These are phyloP conservation scores for Avena sativa DNA, from an alignment of 176 grass and related monocot species.

Conservation along the genomic window DNA sequence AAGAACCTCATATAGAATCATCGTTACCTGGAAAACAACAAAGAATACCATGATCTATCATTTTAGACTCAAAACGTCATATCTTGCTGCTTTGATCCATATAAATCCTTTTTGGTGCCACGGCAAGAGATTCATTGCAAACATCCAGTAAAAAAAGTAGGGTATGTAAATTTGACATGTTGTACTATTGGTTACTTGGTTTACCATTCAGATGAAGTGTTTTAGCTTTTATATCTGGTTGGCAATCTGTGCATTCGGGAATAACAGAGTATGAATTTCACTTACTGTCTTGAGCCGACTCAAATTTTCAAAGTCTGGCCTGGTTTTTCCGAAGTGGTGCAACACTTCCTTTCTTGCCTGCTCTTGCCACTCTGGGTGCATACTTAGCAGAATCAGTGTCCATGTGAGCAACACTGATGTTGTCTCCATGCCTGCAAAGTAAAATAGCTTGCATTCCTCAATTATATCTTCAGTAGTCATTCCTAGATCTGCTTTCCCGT, in stretches of 20 bases:
- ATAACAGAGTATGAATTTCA: not conserved
- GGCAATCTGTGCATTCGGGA: not conserved
- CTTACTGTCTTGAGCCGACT: conserved; percentile 69
- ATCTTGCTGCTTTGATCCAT: not conserved
- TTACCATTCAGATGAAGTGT: not conserved
- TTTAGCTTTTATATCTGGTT: not conserved
- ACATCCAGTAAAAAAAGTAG: not conserved
- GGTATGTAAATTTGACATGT: not conserved
- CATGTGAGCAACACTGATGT: conserved; percentile 80
- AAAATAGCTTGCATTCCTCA: conserved; percentile 85
- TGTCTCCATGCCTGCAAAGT: conserved; percentile 83
- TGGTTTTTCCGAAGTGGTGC: conserved; percentile 55
- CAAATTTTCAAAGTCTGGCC: conserved; percentile 62
- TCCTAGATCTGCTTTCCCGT: conserved; percentile 46
- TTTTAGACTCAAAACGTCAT: not conserved
- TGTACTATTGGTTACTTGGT: not conserved
- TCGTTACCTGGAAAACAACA: conserved; percentile 53
- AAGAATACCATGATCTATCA: not conserved
- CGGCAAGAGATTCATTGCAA: not conserved
- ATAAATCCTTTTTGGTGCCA: not conserved
- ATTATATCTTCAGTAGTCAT: conserved; percentile 73
- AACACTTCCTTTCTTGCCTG: conserved; percentile 73
- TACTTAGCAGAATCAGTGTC: conserved; percentile 68
- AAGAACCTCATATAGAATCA: conserved; percentile 80
- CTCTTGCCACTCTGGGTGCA: conserved; percentile 81